Evolutionary conservation across 176 grass and related monocot genomes (phyloP).

Genomic region (Aegilops longissima): DNA sequence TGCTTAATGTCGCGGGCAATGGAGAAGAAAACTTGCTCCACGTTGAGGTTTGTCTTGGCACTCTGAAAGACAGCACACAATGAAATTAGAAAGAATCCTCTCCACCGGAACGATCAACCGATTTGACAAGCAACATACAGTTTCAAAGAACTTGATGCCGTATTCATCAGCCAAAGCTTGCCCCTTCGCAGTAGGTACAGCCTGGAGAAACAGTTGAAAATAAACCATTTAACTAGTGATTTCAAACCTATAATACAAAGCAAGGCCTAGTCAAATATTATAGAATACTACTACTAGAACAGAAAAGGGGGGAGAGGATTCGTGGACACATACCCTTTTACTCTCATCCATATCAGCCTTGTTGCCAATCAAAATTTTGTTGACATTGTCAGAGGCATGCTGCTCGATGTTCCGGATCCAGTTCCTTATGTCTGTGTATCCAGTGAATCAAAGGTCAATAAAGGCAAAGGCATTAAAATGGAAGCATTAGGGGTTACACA

Average conservation of each 20-base stretch:
- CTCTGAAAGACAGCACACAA: slow-evolving; percentile 50
- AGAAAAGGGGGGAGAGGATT: background rate
- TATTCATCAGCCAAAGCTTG: slow-evolving; percentile 97
- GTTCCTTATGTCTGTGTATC: slow-evolving; percentile 79
- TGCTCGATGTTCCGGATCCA: slow-evolving; percentile 98
- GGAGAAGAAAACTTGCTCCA: slow-evolving; percentile 97
- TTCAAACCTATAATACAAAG: background rate
- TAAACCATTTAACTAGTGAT: background rate
- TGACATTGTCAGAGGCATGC: slow-evolving; percentile 97
- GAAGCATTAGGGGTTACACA: slow-evolving; percentile 3
- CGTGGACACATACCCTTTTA: slow-evolving; percentile 55
- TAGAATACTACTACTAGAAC: background rate
- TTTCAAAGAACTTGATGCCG: slow-evolving; percentile 97
- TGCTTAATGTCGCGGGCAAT: slow-evolving; percentile 90
- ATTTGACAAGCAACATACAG: slow-evolving; percentile 57
- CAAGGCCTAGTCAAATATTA: background rate
- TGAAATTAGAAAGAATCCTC: slow-evolving; percentile 6
- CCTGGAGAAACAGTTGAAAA: slow-evolving; percentile 48
- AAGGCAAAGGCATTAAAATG: slow-evolving; percentile 18
- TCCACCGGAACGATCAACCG: background rate
- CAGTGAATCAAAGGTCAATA: slow-evolving; percentile 19
- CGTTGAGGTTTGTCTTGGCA: slow-evolving; percentile 95
- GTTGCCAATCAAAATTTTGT: slow-evolving; percentile 95
- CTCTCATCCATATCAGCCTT: slow-evolving; percentile 99
- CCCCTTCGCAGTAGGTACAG: slow-evolving; percentile 92